Percentiles rank a stretch among this genome's conserved stretches.
Conservation (phyloP, 2,329 filamentous ascomycete genomes). For the Ophiosphaerella korrae region DNA sequence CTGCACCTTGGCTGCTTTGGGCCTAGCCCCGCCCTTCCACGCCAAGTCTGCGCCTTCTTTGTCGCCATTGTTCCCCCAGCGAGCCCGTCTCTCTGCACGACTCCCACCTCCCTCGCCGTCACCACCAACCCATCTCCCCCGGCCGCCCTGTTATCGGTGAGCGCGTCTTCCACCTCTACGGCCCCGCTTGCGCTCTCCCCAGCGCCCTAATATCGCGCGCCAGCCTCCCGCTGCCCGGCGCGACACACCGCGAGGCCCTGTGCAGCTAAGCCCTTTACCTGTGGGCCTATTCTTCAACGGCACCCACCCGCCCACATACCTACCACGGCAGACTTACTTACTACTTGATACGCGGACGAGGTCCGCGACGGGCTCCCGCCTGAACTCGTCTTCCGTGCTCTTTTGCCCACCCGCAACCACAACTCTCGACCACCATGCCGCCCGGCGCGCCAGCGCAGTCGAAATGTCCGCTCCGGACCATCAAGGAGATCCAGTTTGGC, state of each 20-base stretch:
- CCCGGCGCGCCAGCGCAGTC: constrained; percentile 82
- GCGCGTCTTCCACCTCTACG: constrained; percentile 38
- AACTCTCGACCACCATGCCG: constrained; percentile 62
- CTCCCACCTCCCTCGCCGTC: constrained; percentile 32
- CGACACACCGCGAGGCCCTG: constrained; percentile 34
- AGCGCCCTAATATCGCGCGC: constrained; percentile 34
- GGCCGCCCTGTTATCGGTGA: constrained; percentile 40
- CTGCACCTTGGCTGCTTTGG: constrained; percentile 14
- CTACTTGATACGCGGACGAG: constrained; percentile 24
- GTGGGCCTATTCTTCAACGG: constrained; percentile 30
- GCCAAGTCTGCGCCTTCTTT: constrained; percentile 9
- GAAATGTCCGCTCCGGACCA: constrained; percentile 81
- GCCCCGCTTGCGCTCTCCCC: constrained; percentile 29
- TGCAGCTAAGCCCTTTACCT: constrained; percentile 33
- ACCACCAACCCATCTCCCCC: constrained; percentile 32
- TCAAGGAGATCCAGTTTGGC: constrained; percentile 99
- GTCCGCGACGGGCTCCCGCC: constrained; percentile 37
- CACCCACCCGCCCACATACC: constrained; percentile 23
- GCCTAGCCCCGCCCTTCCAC: constrained; percentile 7
- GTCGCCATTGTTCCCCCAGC: constrained; percentile 13
- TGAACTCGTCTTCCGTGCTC: constrained; percentile 7
- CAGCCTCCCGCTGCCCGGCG: constrained; percentile 25
- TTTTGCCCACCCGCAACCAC: not conserved
- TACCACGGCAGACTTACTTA: constrained; percentile 23
- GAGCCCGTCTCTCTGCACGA: constrained; percentile 19